phyloP scores from a whole-genome alignment of 805 yeast species.

The Kazachstania psychrophila region DNA sequence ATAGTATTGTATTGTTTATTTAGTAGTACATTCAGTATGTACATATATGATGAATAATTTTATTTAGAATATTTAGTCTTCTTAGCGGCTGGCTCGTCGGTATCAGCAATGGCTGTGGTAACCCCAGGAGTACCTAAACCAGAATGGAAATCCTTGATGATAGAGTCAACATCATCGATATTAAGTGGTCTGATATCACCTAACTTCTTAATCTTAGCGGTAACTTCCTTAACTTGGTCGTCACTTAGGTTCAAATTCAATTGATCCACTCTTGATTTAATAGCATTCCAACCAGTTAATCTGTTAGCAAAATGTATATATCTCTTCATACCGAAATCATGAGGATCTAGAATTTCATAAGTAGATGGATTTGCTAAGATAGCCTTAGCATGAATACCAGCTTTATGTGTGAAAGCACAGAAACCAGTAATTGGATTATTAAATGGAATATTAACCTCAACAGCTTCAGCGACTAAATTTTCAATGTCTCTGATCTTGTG shows the following conservation, averaged over 20 bases:
- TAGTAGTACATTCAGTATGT: not conserved
- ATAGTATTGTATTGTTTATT: too few relatives aligned
- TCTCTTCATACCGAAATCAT: constrained; percentile 90
- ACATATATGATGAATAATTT: not conserved
- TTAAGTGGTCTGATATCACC: constrained; percentile 93
- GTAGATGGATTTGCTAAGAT: constrained; percentile 97
- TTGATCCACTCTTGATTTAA: constrained; percentile 96
- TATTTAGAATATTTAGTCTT: constrained; percentile 7
- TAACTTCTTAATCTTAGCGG: constrained; percentile 81
- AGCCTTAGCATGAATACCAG: constrained; percentile 98
- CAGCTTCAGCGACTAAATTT: constrained; percentile 92
- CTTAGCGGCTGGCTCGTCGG: constrained; percentile 14
- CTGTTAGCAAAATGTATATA: constrained; percentile 97
- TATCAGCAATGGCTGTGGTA: constrained; percentile 10
- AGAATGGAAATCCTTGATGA: constrained; percentile 86
- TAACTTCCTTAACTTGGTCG: constrained; percentile 91
- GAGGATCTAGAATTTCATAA: constrained; percentile 89
- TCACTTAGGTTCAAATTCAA: constrained; percentile 83
- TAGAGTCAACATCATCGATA: constrained; percentile 95
- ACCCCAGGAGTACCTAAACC: constrained; percentile 29
- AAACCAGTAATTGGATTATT: constrained; percentile 98
- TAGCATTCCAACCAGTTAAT: constrained; percentile 98
- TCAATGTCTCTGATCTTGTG: constrained; percentile 94
- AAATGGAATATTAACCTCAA: constrained; percentile 93
- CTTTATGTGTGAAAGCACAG: constrained; percentile 99